Evolutionary conservation across 192 early-diverging fungal genomes (phyloP).

Genomic region (Coemansia sp.): DNA sequence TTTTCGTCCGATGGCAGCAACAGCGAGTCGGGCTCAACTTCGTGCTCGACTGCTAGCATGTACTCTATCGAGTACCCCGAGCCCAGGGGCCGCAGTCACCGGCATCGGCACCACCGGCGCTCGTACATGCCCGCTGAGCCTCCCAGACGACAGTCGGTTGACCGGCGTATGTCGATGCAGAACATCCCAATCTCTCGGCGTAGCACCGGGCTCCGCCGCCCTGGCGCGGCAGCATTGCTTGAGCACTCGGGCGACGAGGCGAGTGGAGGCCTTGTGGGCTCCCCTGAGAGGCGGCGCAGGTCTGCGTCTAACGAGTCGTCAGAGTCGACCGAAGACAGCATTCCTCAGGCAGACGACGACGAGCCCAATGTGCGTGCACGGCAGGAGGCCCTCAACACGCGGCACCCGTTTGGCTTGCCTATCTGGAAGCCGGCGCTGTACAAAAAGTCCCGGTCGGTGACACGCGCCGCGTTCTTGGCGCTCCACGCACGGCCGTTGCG

Average conservation of each 20-base stretch:
- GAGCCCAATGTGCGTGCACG: slow-evolving; percentile 52
- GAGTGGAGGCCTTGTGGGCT: slow-evolving; percentile 1
- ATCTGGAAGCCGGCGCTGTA: slow-evolving; percentile 99
- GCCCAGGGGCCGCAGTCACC: slow-evolving; percentile 11
- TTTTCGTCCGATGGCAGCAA: slow-evolving; percentile 18
- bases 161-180: slow-evolving; percentile 28
- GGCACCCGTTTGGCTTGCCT: slow-evolving; percentile 92
- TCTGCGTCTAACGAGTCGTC: slow-evolving; percentile 28
- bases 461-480: slow-evolving; percentile 75
- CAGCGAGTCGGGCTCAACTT: slow-evolving; percentile 49
- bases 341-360: slow-evolving; percentile 42
- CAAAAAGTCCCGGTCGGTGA: slow-evolving; percentile 89
- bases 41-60: slow-evolving; percentile 47
- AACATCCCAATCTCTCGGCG: slow-evolving; percentile 25
- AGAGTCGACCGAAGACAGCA: slow-evolving; percentile 13
- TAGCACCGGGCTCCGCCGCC: slow-evolving; percentile 25
- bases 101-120: slow-evolving; percentile 43
- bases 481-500: slow-evolving; percentile 76
- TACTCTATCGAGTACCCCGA: slow-evolving; percentile 37
- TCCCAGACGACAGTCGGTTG: slow-evolving; percentile 2
- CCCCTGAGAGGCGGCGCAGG: slow-evolving; percentile 13
- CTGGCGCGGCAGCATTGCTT: neutral
- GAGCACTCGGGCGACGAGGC: slow-evolving; percentile 15
- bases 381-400: slow-evolving; percentile 73
- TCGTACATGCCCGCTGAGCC: slow-evolving; percentile 12